Percentiles rank a stretch among this genome's conserved stretches.
Evolutionary conservation across 1,139 yeast genomes (phyloP).

Genomic region (Hyphopichia pseudoburtonii): DNA sequence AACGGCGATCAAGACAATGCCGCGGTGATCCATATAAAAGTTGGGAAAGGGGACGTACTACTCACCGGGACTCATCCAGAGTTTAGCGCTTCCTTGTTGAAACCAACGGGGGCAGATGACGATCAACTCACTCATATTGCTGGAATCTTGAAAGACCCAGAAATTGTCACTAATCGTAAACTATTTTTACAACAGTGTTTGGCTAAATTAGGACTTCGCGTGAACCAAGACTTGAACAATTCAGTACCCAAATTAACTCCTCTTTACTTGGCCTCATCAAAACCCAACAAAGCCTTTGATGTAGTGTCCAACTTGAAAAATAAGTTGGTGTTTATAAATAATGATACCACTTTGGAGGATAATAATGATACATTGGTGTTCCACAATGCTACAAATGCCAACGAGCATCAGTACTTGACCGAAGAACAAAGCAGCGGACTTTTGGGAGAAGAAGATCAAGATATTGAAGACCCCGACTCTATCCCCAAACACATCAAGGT

Average conservation of each 20-base stretch:
- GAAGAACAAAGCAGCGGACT: no score
- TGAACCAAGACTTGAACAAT: constrained; percentile 48
- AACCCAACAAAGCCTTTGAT: constrained; percentile 19
- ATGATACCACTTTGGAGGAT: constrained; percentile 48
- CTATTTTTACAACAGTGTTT: constrained; percentile 58
- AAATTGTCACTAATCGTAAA: constrained; percentile 47
- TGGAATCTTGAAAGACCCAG: constrained; percentile 29
- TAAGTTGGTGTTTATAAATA: constrained; percentile 44
- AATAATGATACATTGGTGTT: constrained; percentile 55
- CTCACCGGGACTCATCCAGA: constrained; percentile 94
- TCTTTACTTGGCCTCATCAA: constrained; percentile 41
- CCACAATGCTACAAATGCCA: constrained; percentile 25
- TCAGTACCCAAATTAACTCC: constrained; percentile 74
- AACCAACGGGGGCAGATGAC: constrained; percentile 21
- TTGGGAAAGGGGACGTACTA: constrained; percentile 75
- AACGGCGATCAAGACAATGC: constrained; percentile 51
- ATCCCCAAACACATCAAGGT: constrained; percentile 54
- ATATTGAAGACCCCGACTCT: constrained; percentile 57
- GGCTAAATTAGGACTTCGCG: constrained; percentile 62
- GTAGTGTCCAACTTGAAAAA: constrained; percentile 30
- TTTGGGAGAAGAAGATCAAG: no score
- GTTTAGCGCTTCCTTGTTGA: constrained; percentile 58
- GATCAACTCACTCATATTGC: constrained; percentile 38
- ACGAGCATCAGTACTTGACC: constrained; percentile 20
- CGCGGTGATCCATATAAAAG: constrained; percentile 63